Conservation (phyloP, 1,284 basidiomycete genomes). For the Pseudozyma hubeiensis region DNA sequence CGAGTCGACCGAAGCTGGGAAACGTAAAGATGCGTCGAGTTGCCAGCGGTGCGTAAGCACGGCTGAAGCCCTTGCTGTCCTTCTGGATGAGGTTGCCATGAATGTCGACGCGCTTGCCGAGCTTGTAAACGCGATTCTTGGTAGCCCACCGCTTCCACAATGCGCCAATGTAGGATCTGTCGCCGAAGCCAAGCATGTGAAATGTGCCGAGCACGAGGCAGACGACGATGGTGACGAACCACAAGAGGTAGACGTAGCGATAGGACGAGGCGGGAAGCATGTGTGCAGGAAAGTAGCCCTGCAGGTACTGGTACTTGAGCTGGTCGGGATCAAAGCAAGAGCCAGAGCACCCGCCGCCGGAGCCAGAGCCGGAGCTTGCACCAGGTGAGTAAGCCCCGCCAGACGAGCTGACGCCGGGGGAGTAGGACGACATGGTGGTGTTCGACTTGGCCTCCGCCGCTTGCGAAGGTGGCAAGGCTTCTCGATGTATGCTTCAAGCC, state of each 20-base stretch:
- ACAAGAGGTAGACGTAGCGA: constrained; percentile 70
- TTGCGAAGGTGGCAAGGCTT: not conserved
- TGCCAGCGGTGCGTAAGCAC: constrained; percentile 25
- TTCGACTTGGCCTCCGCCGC: not conserved
- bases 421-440: constrained; percentile 26
- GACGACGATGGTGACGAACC: constrained; percentile 66
- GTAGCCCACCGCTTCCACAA: constrained; percentile 62
- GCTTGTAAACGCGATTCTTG: constrained; percentile 55
- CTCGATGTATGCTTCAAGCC: no score
- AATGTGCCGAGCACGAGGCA: constrained; percentile 63
- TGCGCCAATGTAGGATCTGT: constrained; percentile 59
- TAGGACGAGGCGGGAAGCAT: constrained; percentile 69
- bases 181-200: constrained; percentile 63
- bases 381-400: constrained; percentile 43
- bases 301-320: constrained; percentile 56
- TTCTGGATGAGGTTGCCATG: constrained; percentile 33
- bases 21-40: constrained; percentile 53
- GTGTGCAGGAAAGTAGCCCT: constrained; percentile 69
- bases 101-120: constrained; percentile 45
- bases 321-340: constrained; percentile 48
- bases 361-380: constrained; percentile 13
- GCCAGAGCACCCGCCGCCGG: constrained; percentile 42
- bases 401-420: constrained; percentile 25
- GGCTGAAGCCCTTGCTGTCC: constrained; percentile 29
- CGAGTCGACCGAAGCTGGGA: constrained; percentile 53